phyloP scores from a whole-genome alignment of 352 stramenopile species.

The Heterotrichella gracilis region DNA sequence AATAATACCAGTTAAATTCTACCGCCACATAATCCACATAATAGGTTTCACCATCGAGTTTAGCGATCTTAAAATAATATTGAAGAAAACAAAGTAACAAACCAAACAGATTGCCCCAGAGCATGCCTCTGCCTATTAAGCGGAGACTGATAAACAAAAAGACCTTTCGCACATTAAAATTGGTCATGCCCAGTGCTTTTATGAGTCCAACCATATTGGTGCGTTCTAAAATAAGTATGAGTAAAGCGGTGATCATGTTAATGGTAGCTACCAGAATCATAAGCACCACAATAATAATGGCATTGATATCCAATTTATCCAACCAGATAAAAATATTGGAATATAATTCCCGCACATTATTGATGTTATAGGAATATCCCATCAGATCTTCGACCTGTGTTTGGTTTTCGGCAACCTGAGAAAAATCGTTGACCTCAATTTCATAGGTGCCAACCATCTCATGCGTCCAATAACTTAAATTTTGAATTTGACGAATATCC shows the following conservation, averaged over 20 bases:
- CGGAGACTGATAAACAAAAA: background rate
- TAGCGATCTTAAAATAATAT: conserved; percentile 1
- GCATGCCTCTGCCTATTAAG: background rate
- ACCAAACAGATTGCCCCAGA: background rate
- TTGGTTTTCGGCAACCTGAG: background rate
- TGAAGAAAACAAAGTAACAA: background rate
- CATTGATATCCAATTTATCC: conserved; percentile 1
- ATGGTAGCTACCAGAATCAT: background rate
- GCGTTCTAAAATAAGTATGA: background rate
- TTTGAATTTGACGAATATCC: background rate
- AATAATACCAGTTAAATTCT: background rate
- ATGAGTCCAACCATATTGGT: background rate
- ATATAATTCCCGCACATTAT: background rate
- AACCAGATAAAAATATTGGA: background rate
- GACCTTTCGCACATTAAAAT: background rate
- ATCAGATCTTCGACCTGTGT: background rate
- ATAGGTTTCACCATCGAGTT: background rate
- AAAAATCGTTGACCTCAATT: conserved; percentile 7
- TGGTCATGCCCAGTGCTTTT: background rate
- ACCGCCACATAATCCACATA: background rate
- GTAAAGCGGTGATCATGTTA: background rate
- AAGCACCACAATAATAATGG: background rate
- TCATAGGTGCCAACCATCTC: conserved; percentile 3
- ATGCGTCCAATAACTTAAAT: background rate
- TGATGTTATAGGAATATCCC: background rate